Percentiles rank a stretch among this genome's conserved stretches.
These are phyloP conservation scores for Anthostomella pinea DNA, from an alignment of 2,329 filamentous ascomycete genomes.

Conservation along the genomic window DNA sequence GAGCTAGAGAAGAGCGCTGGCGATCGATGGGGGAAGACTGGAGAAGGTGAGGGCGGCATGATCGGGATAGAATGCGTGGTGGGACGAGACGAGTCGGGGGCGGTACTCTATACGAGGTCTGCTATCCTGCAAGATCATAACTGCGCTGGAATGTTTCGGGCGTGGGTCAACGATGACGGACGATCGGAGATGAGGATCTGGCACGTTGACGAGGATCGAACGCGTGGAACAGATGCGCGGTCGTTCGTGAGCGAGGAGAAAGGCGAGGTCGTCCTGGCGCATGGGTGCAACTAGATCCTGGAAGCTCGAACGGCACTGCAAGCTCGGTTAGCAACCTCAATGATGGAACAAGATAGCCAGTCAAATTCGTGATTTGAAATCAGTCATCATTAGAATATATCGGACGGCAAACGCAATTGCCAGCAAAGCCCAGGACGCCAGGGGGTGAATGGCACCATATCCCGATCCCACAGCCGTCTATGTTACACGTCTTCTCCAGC, in stretches of 20 bases:
- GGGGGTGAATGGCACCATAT: slow-evolving; percentile 12
- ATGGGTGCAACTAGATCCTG: no score
- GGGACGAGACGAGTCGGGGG: slow-evolving; percentile 41
- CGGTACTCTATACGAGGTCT: slow-evolving; percentile 39
- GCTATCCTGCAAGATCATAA: slow-evolving; percentile 76
- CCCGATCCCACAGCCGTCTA: slow-evolving; percentile 21
- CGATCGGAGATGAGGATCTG: slow-evolving; percentile 57
- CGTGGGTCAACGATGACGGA: slow-evolving; percentile 66
- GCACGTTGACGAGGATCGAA: slow-evolving; percentile 36
- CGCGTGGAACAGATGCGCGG: no score
- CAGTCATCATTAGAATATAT: slow-evolving; percentile 25
- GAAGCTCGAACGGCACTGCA: slow-evolving; percentile 2
- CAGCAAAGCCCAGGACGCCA: slow-evolving; percentile 12
- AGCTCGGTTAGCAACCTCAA: not conserved
- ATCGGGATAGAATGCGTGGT: slow-evolving; percentile 71
- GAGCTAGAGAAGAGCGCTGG: slow-evolving; percentile 74
- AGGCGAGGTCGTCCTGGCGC: no score
- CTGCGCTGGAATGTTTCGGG: slow-evolving; percentile 83
- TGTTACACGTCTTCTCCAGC: slow-evolving; percentile 26
- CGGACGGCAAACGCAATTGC: slow-evolving; percentile 17
- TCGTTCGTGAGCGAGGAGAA: no score
- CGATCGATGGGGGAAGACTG: slow-evolving; percentile 67
- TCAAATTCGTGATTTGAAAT: no score
- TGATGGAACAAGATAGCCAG: no score
- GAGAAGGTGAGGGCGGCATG: slow-evolving; percentile 81